Percentiles rank a stretch among this genome's conserved stretches.
phyloP scores from a whole-genome alignment of 2,329 filamentous ascomycete species.

The Daldinia eschscholtzii region DNA sequence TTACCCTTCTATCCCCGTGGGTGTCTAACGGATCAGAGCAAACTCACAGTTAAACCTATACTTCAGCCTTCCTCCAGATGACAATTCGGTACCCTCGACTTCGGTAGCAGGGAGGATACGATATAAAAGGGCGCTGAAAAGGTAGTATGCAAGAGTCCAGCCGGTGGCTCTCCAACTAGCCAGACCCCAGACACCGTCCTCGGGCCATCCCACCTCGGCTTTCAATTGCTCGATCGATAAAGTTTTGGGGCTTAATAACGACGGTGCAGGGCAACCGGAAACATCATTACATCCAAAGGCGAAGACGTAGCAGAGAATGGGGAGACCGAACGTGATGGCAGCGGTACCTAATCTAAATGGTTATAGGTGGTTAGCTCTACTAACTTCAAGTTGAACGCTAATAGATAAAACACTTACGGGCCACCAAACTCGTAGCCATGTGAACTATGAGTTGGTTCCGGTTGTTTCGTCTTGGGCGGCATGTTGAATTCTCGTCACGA shows the following conservation, averaged over 20 bases:
- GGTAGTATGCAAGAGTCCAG: conserved; percentile 83
- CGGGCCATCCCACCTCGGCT: conserved; percentile 83
- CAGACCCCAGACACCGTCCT: conserved; percentile 76
- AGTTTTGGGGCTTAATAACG: conserved; percentile 78
- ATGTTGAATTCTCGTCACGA: conserved; percentile 53
- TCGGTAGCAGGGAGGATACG: conserved; percentile 80
- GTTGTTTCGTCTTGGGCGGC: conserved; percentile 51
- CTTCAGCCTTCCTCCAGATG: conserved; percentile 78
- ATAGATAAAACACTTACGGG: conserved; percentile 55
- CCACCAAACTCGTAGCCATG: conserved; percentile 61
- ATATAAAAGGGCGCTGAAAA: conserved; percentile 80
- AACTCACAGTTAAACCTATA: conserved; percentile 82
- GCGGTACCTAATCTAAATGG: conserved; percentile 35
- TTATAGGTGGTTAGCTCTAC: conserved; percentile 20
- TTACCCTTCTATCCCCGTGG: background rate
- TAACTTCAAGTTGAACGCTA: background rate
- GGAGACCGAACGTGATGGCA: conserved; percentile 82
- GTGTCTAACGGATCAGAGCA: background rate
- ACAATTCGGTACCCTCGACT: conserved; percentile 76
- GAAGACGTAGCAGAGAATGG: conserved; percentile 81
- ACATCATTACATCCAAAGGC: conserved; percentile 93
- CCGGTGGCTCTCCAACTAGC: conserved; percentile 76
- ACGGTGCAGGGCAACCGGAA: conserved; percentile 89
- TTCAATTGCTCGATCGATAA: conserved; percentile 80
- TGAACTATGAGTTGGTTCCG: conserved; percentile 48